Conservation (phyloP, 331 rosid genomes). For the Quercus phellos region DNA sequence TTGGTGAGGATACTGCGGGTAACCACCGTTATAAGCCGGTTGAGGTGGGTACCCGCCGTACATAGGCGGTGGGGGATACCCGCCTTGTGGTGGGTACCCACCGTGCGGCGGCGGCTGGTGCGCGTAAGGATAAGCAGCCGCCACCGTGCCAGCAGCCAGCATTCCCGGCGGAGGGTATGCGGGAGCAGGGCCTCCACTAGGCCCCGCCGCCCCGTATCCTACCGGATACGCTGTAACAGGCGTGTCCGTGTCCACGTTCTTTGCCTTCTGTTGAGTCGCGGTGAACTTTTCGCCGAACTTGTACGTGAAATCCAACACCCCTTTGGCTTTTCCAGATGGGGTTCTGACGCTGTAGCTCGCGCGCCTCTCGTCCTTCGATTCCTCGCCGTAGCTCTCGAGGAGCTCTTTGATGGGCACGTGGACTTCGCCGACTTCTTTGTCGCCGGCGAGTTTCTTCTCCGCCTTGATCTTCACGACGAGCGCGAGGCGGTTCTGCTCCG, state of each 20-base stretch:
- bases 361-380: background rate
- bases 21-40: conserved; percentile 27
- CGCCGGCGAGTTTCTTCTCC: conserved; percentile 25
- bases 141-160: background rate
- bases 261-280: conserved; percentile 5
- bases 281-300: conserved; percentile 47
- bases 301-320: conserved; percentile 34
- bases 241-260: background rate
- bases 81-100: conserved; percentile 7
- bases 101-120: background rate
- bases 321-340: conserved; percentile 25
- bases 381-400: conserved; percentile 18
- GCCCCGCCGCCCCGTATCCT: conserved; percentile 26
- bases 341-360: conserved; percentile 26
- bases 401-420: conserved; percentile 33
- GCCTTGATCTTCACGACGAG: conserved; percentile 39
- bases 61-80: conserved; percentile 1
- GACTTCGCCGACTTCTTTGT: conserved; percentile 41
- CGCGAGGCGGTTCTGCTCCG: conserved; percentile 25
- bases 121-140: background rate
- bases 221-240: conserved; percentile 39
- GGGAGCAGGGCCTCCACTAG: conserved; percentile 1
- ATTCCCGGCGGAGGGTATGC: conserved; percentile 21
- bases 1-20: conserved; percentile 23
- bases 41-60: conserved; percentile 16